Percentiles rank a stretch among this genome's conserved stretches.
Evolutionary conservation across 768 basidiomycete species (phyloP).

Genomic region (Pleurotus tuber-regium): DNA sequence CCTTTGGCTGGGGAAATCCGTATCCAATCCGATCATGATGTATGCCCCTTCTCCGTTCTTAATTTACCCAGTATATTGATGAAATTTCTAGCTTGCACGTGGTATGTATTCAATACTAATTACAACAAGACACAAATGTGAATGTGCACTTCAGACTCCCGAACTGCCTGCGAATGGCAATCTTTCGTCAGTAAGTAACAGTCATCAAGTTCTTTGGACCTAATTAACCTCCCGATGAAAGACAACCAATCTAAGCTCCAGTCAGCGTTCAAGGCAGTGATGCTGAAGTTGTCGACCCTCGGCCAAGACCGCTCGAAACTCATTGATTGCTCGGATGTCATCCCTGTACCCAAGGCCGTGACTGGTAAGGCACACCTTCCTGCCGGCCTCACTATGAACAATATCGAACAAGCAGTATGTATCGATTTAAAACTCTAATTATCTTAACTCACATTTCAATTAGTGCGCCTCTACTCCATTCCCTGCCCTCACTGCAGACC

Average conservation of each 20-base stretch:
- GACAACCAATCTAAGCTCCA: slow-evolving; percentile 21
- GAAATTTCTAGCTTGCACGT: slow-evolving; percentile 16
- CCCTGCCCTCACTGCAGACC: slow-evolving; percentile 8
- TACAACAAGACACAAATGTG: too few relatives aligned
- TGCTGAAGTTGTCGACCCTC: slow-evolving; percentile 29
- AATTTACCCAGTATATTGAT: neutral
- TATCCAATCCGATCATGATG: slow-evolving; percentile 17
- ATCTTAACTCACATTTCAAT: neutral
- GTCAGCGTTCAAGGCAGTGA: slow-evolving; percentile 24
- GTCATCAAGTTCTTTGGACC: neutral
- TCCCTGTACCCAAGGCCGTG: slow-evolving; percentile 16
- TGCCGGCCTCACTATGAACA: slow-evolving; percentile 12
- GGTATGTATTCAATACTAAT: slow-evolving; percentile 11
- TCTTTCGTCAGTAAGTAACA: slow-evolving; percentile 22
- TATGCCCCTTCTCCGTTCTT: neutral
- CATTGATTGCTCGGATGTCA: slow-evolving; percentile 20
- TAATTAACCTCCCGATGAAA: neutral
- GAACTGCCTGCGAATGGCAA: slow-evolving; percentile 37
- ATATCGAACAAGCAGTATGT: slow-evolving; percentile 10
- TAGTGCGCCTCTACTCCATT: slow-evolving; percentile 8
- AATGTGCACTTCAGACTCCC: slow-evolving; percentile 21
- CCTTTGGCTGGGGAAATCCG: slow-evolving; percentile 17
- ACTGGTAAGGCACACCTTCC: slow-evolving; percentile 18
- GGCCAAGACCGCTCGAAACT: slow-evolving; percentile 23
- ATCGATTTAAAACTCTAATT: neutral